Evolutionary conservation across 2,329 filamentous ascomycete genomes (phyloP).

Genomic region (Exophiala spinifera): DNA sequence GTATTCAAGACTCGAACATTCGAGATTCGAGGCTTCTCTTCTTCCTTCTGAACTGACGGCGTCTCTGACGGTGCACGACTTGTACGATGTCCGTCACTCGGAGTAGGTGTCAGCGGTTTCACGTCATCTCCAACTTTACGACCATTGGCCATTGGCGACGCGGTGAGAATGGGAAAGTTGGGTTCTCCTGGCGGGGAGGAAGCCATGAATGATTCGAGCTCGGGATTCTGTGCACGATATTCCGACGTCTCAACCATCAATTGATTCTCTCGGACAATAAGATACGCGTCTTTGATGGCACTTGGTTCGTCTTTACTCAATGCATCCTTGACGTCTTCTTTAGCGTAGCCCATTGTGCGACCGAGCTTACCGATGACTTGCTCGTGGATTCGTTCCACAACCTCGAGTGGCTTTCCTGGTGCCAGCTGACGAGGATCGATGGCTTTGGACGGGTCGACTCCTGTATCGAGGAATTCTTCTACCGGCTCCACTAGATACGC

Average conservation of each 20-base stretch:
- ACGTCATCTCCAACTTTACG: constrained; percentile 19
- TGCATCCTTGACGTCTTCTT: constrained; percentile 91
- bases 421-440: constrained; percentile 81
- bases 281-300: constrained; percentile 97
- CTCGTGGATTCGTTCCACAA: constrained; percentile 86
- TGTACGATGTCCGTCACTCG: constrained; percentile 15
- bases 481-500: constrained; percentile 81
- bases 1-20: constrained; percentile 91
- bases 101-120: constrained; percentile 26
- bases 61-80: constrained; percentile 29
- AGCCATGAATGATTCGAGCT: constrained; percentile 52
- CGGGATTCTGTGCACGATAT: constrained; percentile 46
- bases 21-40: constrained; percentile 61
- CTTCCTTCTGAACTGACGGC: constrained; percentile 30
- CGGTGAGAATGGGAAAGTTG: constrained; percentile 29
- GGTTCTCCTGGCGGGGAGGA: constrained; percentile 52
- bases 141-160: constrained; percentile 13
- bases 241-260: constrained; percentile 70
- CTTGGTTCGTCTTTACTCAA: constrained; percentile 89
- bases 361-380: constrained; percentile 93
- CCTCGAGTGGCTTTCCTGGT: constrained; percentile 70
- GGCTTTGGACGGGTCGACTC: constrained; percentile 87
- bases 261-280: constrained; percentile 96
- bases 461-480: constrained; percentile 90
- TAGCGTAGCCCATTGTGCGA: constrained; percentile 96